phyloP scores from a whole-genome alignment of 768 basidiomycete species.

The Mycena venus region DNA sequence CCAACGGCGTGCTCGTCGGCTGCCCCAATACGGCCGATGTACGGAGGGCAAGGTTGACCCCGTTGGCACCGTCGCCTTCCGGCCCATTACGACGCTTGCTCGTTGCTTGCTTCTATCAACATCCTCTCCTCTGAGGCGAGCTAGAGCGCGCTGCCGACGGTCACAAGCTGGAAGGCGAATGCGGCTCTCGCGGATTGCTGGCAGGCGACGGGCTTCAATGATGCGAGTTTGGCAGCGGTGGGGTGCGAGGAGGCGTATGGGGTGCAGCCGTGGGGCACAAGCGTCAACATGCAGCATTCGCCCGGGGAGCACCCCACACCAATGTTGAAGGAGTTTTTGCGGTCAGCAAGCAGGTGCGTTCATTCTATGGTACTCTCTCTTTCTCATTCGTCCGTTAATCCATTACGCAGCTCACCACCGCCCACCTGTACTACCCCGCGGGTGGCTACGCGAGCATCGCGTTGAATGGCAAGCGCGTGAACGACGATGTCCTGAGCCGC shows the following conservation, averaged over 20 bases:
- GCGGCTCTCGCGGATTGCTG: slow-evolving; percentile 26
- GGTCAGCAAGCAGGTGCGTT: slow-evolving; percentile 17
- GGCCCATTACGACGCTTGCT: slow-evolving; percentile 40
- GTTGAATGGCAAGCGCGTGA: slow-evolving; percentile 43
- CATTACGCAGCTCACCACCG: slow-evolving; percentile 34
- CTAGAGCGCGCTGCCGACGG: slow-evolving; percentile 32
- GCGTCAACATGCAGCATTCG: slow-evolving; percentile 36
- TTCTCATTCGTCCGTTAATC: too few species aligned
- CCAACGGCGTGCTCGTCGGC: slow-evolving; percentile 43
- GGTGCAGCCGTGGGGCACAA: slow-evolving; percentile 38
- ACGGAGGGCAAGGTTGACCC: slow-evolving; percentile 43
- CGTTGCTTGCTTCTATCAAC: slow-evolving; percentile 37
- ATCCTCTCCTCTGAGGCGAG: slow-evolving; percentile 41
- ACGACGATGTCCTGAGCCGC: slow-evolving; percentile 43
- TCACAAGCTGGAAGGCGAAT: slow-evolving; percentile 37
- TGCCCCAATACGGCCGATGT: slow-evolving; percentile 37
- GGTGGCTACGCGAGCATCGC: slow-evolving; percentile 46
- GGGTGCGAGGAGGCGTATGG: slow-evolving; percentile 38
- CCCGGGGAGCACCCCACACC: too few species aligned
- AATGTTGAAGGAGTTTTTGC: slow-evolving; percentile 43
- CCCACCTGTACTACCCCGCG: slow-evolving; percentile 44
- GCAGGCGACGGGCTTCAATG: slow-evolving; percentile 35
- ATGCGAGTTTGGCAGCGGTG: slow-evolving; percentile 39
- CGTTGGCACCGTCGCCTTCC: slow-evolving; percentile 44
- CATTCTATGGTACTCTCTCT: too few species aligned